Percentiles rank a stretch among this genome's conserved stretches.
Conservation (phyloP, 2,329 filamentous ascomycete genomes). For the Aspergillus eucalypticola region DNA sequence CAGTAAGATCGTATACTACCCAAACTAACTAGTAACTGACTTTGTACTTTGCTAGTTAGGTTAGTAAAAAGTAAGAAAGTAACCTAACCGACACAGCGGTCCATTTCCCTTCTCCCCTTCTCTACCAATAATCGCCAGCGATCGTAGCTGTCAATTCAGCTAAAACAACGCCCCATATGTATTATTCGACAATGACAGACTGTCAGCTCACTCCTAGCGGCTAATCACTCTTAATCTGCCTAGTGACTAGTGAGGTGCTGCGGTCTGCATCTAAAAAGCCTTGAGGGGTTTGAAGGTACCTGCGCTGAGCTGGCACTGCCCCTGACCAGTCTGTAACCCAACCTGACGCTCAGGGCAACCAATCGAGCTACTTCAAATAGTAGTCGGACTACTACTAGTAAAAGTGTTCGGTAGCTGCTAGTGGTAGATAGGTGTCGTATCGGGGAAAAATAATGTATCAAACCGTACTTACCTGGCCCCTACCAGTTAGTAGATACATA, state of each 20-base stretch:
- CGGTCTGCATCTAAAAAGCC: background rate
- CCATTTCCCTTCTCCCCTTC: background rate
- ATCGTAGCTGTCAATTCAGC: background rate
- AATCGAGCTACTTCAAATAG: constrained; percentile 1
- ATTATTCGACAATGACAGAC: background rate
- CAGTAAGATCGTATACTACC: too few species aligned
- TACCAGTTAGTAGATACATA: background rate
- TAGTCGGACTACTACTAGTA: background rate
- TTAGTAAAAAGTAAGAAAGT: too few species aligned
- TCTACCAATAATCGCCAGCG: constrained; percentile 5
- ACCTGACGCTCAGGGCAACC: background rate
- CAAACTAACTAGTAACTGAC: too few species aligned
- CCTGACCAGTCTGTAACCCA: constrained; percentile 9
- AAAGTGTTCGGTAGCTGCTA: background rate
- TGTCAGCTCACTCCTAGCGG: constrained; percentile 2
- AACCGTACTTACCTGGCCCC: background rate
- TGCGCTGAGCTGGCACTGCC: constrained; percentile 8
- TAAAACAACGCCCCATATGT: background rate
- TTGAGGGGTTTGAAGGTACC: background rate
- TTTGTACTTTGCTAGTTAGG: too few species aligned
- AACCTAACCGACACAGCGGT: too few species aligned
- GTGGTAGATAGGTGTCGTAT: background rate
- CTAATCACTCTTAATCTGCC: background rate
- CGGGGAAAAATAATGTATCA: background rate
- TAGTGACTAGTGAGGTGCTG: background rate